These are phyloP conservation scores for Sclerotinia spermophila DNA, from an alignment of 2,329 filamentous ascomycete genomes.

Conservation along the genomic window DNA sequence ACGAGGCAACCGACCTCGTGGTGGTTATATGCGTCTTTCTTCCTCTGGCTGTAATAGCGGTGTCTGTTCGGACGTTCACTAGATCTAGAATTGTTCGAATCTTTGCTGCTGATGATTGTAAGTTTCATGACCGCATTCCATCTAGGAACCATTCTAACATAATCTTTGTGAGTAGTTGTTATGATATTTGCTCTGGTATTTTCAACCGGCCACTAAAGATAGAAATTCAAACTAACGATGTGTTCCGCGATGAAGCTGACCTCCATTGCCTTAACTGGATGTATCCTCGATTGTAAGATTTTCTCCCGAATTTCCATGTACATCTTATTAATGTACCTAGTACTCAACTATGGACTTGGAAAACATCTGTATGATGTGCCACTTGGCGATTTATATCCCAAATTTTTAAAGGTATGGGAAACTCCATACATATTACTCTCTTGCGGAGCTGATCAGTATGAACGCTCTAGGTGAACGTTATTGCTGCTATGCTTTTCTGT, in stretches of 20 bases:
- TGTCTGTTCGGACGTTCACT: not conserved
- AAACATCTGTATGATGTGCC: not conserved
- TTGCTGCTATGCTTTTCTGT: not conserved
- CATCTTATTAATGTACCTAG: not conserved
- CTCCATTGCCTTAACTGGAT: not conserved
- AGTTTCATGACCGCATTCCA: not conserved
- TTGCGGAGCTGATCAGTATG: not conserved
- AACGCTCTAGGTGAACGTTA: not conserved
- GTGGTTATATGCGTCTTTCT: not conserved
- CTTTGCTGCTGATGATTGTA: not conserved
- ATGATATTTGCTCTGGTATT: not conserved
- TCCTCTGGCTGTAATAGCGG: not conserved
- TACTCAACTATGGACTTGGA: not conserved
- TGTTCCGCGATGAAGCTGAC: not conserved
- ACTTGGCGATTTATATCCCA: not conserved
- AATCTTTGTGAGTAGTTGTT: not conserved
- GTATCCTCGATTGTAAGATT: not conserved
- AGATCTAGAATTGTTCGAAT: not conserved
- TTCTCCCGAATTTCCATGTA: not conserved
- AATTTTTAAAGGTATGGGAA: not conserved
- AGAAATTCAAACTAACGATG: not conserved
- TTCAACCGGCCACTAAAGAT: not conserved
- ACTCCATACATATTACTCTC: not conserved
- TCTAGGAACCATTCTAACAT: not conserved
- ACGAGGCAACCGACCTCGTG: not conserved